Base-by-base conservation (phyloP, 2,329 filamentous ascomycete genomes). In the Talaromyces islandicus region DNA sequence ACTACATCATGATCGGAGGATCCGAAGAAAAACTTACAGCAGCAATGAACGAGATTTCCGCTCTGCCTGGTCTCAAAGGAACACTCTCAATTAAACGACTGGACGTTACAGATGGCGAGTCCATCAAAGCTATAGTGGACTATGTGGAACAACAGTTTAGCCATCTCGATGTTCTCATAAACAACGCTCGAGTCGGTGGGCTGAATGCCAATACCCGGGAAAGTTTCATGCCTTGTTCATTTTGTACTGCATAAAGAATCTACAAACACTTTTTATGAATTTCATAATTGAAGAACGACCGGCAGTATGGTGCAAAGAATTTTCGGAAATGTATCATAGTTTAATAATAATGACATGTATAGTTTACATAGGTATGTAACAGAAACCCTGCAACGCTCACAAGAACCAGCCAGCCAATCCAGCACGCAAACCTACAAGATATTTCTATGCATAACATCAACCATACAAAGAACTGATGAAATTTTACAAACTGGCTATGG, bases 111-210 rank as follows among this genome's bases (percentile, higher is more conserved):
- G n/a, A 59, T 27, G 41, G 48, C 4, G n/a, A 30, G 21, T 59
- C 60, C 56, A 61, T 61, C 32, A 19, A 58, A 27, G 27, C 43
- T 11, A 53, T 57, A 4, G 32, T 32, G 4, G 9, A 19, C 43
- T 17, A 27, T 43, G 24, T 56, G 11, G 4, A 24, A 25, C 24
- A 43, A 11, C 9, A 35, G 4, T 52, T 43, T 25, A 67, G 55
- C 12, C 60, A 64, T 17, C 68, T 81, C n/a, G 77, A 81, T 60
- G 69, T 80, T 30, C 68, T 82, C 1, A 64, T 80, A 64, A 79
- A 80, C 67, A 79, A 79, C 61, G 78, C 77, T 0, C 77, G 76
- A 6, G 56, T 32, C 30, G 30, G 30, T 32, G 50, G 38, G 24
- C 24, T 32, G 9, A 25, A 25, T 17, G 12, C 25, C 41, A 35